Percentiles rank a stretch among this genome's conserved stretches.
phyloP scores from a whole-genome alignment of 768 basidiomycete genomes.

The Boletellus ananiceps region DNA sequence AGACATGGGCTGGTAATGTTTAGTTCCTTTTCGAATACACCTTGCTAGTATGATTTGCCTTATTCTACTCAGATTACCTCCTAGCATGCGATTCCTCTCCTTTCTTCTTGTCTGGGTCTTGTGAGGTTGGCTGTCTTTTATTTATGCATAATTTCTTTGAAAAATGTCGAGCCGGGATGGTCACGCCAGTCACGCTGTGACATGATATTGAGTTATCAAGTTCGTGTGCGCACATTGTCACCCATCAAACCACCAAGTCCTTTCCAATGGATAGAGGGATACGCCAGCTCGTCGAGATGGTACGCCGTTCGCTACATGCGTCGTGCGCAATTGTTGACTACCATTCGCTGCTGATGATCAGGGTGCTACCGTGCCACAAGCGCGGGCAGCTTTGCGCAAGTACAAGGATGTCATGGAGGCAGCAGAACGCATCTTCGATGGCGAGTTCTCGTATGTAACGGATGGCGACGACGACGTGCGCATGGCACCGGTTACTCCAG shows the following conservation, averaged over 20 bases:
- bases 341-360: constrained; percentile 27
- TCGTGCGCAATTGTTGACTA: not conserved
- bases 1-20: not conserved
- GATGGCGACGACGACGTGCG: constrained; percentile 47
- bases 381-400: constrained; percentile 74
- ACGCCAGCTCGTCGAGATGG: constrained; percentile 63
- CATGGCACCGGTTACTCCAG: constrained; percentile 34
- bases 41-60: constrained; percentile 3
- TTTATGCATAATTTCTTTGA: constrained; percentile 11
- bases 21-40: constrained; percentile 2
- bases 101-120: constrained; percentile 12
- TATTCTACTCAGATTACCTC: not conserved
- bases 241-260: not conserved
- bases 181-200: constrained; percentile 25
- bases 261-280: constrained; percentile 47
- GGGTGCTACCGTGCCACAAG: constrained; percentile 82
- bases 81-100: not conserved
- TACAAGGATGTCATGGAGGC: constrained; percentile 91
- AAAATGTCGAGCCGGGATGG: not conserved
- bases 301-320: constrained; percentile 18
- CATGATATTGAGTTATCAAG: constrained; percentile 16
- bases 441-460: constrained; percentile 74
- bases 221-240: constrained; percentile 16
- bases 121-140: constrained; percentile 12
- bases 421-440: constrained; percentile 80